Percentiles rank a stretch among this genome's conserved stretches.
Evolutionary conservation across 1,284 basidiomycete species (phyloP).

Genomic region (Wolfiporia cocos): DNA sequence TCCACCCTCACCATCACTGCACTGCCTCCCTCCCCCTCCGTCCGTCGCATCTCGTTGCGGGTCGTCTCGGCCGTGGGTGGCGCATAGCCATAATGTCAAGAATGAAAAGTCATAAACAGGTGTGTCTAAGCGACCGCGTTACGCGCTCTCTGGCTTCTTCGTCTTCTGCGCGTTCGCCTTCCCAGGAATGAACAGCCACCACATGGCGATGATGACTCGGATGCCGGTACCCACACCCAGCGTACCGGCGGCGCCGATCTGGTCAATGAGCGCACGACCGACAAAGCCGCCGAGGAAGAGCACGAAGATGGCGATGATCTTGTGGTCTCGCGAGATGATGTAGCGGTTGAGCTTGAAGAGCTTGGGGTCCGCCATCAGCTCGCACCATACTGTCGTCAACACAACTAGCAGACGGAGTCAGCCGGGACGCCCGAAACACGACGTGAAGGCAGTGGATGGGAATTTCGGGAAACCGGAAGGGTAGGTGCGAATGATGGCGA

Average conservation of each 20-base stretch:
- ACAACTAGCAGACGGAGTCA: conserved; percentile 35
- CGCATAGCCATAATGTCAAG: too few species aligned
- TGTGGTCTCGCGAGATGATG: conserved; percentile 66
- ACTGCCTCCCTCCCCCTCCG: too few species aligned
- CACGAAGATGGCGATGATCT: conserved; percentile 56
- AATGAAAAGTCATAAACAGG: too few species aligned
- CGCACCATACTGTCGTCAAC: conserved; percentile 82
- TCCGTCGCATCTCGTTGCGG: too few species aligned
- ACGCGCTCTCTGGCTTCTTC: conserved; percentile 12
- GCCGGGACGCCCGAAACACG: neutral
- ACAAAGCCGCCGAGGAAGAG: conserved; percentile 77
- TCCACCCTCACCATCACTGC: too few species aligned
- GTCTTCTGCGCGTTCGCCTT: conserved; percentile 28
- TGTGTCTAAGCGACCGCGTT: too few species aligned
- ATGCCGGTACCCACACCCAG: conserved; percentile 67
- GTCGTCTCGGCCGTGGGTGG: too few species aligned
- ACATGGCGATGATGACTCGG: conserved; percentile 54
- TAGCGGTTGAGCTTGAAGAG: conserved; percentile 50
- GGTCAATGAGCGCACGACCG: conserved; percentile 59
- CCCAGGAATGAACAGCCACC: conserved; percentile 64
- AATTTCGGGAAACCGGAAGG: too few species aligned
- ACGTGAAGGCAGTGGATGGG: too few species aligned
- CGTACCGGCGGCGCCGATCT: conserved; percentile 56
- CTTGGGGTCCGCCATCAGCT: conserved; percentile 75
- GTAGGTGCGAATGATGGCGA: neutral